A percentile compares a stretch with the other conserved stretches of the same genome.
Conservation (phyloP, 495 filamentous ascomycete species). For the Opeltia flavorubescens region DNA sequence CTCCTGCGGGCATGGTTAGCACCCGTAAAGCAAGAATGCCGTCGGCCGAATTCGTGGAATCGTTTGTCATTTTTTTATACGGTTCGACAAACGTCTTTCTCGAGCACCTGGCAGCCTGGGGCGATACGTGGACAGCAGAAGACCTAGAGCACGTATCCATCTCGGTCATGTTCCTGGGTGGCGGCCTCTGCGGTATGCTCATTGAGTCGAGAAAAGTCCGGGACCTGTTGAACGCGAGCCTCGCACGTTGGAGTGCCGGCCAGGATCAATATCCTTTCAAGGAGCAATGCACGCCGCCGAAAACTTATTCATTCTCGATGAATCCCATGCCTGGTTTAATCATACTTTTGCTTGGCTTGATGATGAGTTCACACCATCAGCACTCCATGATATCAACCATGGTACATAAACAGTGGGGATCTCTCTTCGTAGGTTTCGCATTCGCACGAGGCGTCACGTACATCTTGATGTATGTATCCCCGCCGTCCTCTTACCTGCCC, state of each 20-base stretch:
- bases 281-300: conserved; percentile 41
- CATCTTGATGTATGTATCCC: conserved; percentile 61
- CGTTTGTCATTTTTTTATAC: conserved; percentile 75
- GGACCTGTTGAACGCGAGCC: conserved; percentile 52
- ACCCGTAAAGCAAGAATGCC: conserved; percentile 49
- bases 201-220: conserved; percentile 66
- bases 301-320: conserved; percentile 58
- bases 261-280: conserved; percentile 21
- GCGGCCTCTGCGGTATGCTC: conserved; percentile 89
- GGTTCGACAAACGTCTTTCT: conserved; percentile 83
- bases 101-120: conserved; percentile 68
- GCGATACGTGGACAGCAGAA: conserved; percentile 52
- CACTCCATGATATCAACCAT: conserved; percentile 70
- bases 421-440: conserved; percentile 67
- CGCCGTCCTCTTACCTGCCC: conserved; percentile 73
- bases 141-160: conserved; percentile 93
- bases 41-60: conserved; percentile 80
- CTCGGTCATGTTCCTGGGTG: conserved; percentile 86
- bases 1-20: conserved; percentile 36
- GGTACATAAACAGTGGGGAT: conserved; percentile 93
- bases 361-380: conserved; percentile 94
- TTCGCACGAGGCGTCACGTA: conserved; percentile 71
- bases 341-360: conserved; percentile 72
- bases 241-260: conserved; percentile 29
- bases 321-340: conserved; percentile 85